Conservation (phyloP, 805 yeast genomes). For the Priceomyces medius region DNA sequence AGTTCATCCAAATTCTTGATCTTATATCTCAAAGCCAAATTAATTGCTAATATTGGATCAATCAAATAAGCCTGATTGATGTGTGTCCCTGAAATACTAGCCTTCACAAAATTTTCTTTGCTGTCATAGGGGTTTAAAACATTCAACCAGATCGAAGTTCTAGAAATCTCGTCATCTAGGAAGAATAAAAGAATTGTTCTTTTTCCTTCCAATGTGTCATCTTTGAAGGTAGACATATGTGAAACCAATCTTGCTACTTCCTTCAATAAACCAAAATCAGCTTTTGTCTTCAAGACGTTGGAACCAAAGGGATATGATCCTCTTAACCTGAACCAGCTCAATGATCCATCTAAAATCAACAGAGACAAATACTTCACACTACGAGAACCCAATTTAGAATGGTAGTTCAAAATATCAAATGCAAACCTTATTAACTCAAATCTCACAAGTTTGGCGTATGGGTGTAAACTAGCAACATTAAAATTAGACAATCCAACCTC, state of each 20-base stretch:
- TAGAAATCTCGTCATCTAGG: slow-evolving; percentile 71
- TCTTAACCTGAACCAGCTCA: slow-evolving; percentile 73
- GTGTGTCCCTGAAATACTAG: slow-evolving; percentile 37
- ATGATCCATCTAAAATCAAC: slow-evolving; percentile 60
- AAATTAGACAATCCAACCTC: slow-evolving; percentile 54
- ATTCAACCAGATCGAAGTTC: slow-evolving; percentile 74
- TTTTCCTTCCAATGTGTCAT: slow-evolving; percentile 43
- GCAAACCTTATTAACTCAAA: slow-evolving; percentile 73
- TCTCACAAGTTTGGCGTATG: slow-evolving; percentile 72
- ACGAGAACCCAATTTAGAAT: slow-evolving; percentile 49
- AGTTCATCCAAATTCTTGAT: slow-evolving; percentile 37
- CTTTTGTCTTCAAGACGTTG: slow-evolving; percentile 65
- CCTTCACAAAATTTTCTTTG: slow-evolving; percentile 34
- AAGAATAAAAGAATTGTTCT: slow-evolving; percentile 58
- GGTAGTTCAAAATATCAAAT: slow-evolving; percentile 59
- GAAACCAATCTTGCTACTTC: slow-evolving; percentile 44
- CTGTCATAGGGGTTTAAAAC: slow-evolving; percentile 50
- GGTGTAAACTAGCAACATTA: slow-evolving; percentile 70
- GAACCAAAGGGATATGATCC: slow-evolving; percentile 82
- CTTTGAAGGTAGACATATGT: slow-evolving; percentile 18
- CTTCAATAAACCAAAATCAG: slow-evolving; percentile 61
- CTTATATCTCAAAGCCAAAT: slow-evolving; percentile 61
- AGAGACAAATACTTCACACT: slow-evolving; percentile 45
- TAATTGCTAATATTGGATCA: slow-evolving; percentile 72
- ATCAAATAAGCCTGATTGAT: slow-evolving; percentile 59